phyloP scores from a whole-genome alignment of 192 early-diverging fungal genomes.

The Coemansia sp. region DNA sequence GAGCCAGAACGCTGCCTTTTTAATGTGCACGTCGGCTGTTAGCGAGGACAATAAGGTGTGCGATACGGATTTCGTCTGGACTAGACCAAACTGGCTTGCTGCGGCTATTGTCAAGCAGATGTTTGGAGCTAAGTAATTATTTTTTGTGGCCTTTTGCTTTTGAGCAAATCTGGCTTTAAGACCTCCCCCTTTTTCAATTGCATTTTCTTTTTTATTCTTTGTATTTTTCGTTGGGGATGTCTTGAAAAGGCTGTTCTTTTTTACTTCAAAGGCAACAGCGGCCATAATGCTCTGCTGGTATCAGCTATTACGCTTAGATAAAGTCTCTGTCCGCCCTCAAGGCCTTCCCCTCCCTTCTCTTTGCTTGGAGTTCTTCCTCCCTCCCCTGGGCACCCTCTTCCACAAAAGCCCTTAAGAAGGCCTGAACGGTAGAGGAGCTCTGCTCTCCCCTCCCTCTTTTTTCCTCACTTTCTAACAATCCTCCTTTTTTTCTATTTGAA shows the following conservation, averaged over 20 bases:
- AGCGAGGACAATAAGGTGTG: conserved; percentile 31
- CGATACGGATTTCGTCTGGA: conserved; percentile 49
- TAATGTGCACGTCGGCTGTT: conserved; percentile 31
- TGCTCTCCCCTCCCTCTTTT: too few species aligned
- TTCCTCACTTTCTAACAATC: too few species aligned
- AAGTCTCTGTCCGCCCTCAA: too few species aligned
- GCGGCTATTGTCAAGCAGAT: conserved; percentile 36
- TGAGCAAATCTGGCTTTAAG: background rate
- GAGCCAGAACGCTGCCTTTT: conserved; percentile 48
- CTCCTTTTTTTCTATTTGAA: too few species aligned
- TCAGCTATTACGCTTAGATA: background rate
- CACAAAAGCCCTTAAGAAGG: too few species aligned
- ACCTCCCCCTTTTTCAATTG: background rate
- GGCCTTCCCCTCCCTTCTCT: background rate
- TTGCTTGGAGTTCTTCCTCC: too few species aligned
- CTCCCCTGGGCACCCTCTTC: too few species aligned
- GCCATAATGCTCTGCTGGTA: background rate
- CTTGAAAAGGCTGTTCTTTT: background rate
- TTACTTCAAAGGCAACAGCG: background rate
- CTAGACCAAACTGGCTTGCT: conserved; percentile 47
- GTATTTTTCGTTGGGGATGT: background rate
- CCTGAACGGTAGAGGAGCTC: too few species aligned
- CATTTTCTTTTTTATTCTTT: background rate
- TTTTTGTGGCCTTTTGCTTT: background rate
- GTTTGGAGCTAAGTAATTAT: conserved; percentile 1